A percentile compares a stretch with the other conserved stretches of the same genome.
Conservation (phyloP, 441 rosid genomes). For the Pelargonium citronellum region DNA sequence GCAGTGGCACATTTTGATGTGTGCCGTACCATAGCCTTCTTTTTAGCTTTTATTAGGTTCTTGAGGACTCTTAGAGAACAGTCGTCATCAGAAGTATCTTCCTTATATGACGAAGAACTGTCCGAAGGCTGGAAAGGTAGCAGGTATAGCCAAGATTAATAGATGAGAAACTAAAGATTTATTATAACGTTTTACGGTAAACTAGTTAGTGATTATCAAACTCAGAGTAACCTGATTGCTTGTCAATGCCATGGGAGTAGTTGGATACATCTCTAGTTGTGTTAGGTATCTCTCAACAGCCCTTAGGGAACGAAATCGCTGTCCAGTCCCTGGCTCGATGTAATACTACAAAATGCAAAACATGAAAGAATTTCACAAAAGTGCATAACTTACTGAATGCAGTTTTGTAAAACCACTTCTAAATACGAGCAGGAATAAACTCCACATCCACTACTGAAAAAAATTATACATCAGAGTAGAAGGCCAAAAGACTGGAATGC, state of each 20-base stretch:
- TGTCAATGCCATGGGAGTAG: conserved; percentile 17
- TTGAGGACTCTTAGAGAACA: conserved; percentile 10
- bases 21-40: conserved; percentile 1
- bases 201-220: conserved; percentile 2
- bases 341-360: conserved; percentile 33
- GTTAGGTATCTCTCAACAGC: conserved; percentile 44
- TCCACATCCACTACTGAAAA: neutral
- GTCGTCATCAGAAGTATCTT: conserved; percentile 12
- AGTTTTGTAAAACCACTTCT: conserved; percentile 10
- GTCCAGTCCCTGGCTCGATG: conserved; percentile 48
- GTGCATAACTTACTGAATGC: conserved; percentile 11
- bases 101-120: conserved; percentile 15
- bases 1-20: conserved; percentile 1
- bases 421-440: neutral
- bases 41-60: conserved; percentile 9
- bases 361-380: conserved; percentile 5
- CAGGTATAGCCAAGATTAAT: conserved; percentile 9
- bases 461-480: neutral
- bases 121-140: conserved; percentile 1
- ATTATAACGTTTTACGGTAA: neutral
- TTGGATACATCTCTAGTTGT: conserved; percentile 19
- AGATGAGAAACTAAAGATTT: neutral
- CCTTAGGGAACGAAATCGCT: conserved; percentile 38
- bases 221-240: conserved; percentile 18
- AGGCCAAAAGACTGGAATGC: neutral